Evolutionary conservation across 768 basidiomycete species (phyloP).

Genomic region (Saitozyma podzolica): DNA sequence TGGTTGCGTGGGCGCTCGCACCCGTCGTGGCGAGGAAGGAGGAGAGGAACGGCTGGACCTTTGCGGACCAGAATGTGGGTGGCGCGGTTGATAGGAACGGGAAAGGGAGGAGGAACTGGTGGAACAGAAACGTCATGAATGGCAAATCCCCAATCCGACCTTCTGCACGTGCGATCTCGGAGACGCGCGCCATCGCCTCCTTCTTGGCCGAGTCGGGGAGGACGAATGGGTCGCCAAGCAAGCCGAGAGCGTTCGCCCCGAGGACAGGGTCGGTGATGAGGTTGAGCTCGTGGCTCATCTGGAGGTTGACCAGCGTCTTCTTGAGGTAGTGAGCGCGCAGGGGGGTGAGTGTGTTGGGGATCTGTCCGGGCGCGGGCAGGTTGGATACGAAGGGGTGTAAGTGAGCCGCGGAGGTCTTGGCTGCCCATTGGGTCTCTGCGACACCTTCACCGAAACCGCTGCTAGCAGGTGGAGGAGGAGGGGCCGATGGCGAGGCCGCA

Average conservation of each 20-base stretch:
- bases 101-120: constrained; percentile 89
- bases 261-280: constrained; percentile 57
- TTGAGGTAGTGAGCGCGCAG: constrained; percentile 97
- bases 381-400: constrained; percentile 33
- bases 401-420: constrained; percentile 30
- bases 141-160: constrained; percentile 66
- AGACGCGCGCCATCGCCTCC: constrained; percentile 29
- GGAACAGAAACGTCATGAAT: constrained; percentile 83
- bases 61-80: constrained; percentile 86
- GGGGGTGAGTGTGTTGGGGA: constrained; percentile 65
- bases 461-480: neutral
- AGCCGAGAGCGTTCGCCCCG: constrained; percentile 63
- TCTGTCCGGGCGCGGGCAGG: constrained; percentile 14
- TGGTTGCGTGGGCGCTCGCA: constrained; percentile 16
- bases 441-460: neutral
- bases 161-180: constrained; percentile 26
- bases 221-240: constrained; percentile 87
- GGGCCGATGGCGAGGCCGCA: neutral
- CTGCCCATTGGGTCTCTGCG: neutral
- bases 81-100: constrained; percentile 90
- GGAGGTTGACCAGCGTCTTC: constrained; percentile 85
- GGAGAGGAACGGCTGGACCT: constrained; percentile 90
- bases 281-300: constrained; percentile 77
- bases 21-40: constrained; percentile 74
- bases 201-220: constrained; percentile 33